A percentile compares a stretch with the other conserved stretches of the same genome.
Conservation (phyloP, 345 rosid genomes). For the Lepidium sativum region DNA sequence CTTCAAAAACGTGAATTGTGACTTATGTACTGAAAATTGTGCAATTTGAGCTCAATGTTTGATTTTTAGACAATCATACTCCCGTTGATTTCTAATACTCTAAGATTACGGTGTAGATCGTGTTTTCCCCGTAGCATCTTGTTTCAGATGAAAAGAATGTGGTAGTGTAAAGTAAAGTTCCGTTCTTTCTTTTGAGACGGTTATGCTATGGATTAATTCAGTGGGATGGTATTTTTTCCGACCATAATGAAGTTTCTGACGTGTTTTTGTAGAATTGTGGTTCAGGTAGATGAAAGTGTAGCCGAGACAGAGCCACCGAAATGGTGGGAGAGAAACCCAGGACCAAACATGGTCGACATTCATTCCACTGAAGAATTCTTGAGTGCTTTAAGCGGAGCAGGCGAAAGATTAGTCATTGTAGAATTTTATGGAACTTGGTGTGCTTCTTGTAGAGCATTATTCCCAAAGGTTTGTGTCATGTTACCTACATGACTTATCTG, state of each 20-base stretch:
- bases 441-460: slow-evolving; percentile 85
- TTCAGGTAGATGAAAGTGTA: slow-evolving; percentile 27
- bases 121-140: neutral
- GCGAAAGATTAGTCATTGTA: slow-evolving; percentile 79
- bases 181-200: neutral
- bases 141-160: neutral
- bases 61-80: neutral
- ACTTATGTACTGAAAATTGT: neutral
- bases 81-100: neutral
- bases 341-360: slow-evolving; percentile 82
- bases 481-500: neutral
- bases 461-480: slow-evolving; percentile 50
- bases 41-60: neutral
- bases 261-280: slow-evolving; percentile 14
- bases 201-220: neutral
- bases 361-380: slow-evolving; percentile 84
- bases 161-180: neutral
- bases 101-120: neutral
- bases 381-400: slow-evolving; percentile 61
- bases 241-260: neutral
- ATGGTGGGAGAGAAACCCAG: slow-evolving; percentile 89
- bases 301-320: slow-evolving; percentile 70
- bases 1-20: neutral
- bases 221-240: neutral
- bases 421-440: slow-evolving; percentile 98